Conservation (phyloP, 192 early-diverging fungal genomes). For the Funneliformis geosporum region DNA sequence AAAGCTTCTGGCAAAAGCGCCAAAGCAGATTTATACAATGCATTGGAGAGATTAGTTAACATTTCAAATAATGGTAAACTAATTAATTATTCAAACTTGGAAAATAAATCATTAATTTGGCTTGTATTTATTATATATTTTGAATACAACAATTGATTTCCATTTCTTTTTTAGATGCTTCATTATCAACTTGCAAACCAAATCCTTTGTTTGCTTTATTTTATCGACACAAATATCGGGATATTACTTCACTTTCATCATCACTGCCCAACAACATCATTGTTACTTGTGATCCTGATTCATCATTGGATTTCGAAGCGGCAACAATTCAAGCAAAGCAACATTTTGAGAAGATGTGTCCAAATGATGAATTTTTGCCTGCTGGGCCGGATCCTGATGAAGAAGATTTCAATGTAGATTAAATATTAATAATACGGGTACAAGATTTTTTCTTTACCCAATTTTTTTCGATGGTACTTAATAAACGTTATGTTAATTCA, state of each 20-base stretch:
- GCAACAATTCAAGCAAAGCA: conserved; percentile 49
- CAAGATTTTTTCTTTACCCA: not conserved
- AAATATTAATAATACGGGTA: not conserved
- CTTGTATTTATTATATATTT: not conserved
- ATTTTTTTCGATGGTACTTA: not conserved
- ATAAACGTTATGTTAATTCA: not conserved
- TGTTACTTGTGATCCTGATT: conserved; percentile 47
- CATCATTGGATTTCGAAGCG: conserved; percentile 46
- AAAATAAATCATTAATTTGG: conserved; percentile 35
- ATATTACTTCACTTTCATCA: conserved; percentile 31
- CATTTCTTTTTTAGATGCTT: not conserved
- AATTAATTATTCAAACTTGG: not conserved
- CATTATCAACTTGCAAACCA: conserved; percentile 27
- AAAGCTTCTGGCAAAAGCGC: conserved; percentile 14
- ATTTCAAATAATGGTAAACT: not conserved
- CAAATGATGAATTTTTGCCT: conserved; percentile 52
- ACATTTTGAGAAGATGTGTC: conserved; percentile 43
- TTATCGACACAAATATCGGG: conserved; percentile 47
- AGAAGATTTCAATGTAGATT: conserved; percentile 14
- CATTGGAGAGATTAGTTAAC: conserved; percentile 24
- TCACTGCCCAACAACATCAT: conserved; percentile 49
- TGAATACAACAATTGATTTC: conserved; percentile 30
- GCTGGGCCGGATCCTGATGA: conserved; percentile 45
- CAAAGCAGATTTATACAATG: conserved; percentile 26
- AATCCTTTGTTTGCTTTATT: conserved; percentile 45